phyloP scores from a whole-genome alignment of 129 eudicot genomes.

The Chrysanthemum seticuspe region DNA sequence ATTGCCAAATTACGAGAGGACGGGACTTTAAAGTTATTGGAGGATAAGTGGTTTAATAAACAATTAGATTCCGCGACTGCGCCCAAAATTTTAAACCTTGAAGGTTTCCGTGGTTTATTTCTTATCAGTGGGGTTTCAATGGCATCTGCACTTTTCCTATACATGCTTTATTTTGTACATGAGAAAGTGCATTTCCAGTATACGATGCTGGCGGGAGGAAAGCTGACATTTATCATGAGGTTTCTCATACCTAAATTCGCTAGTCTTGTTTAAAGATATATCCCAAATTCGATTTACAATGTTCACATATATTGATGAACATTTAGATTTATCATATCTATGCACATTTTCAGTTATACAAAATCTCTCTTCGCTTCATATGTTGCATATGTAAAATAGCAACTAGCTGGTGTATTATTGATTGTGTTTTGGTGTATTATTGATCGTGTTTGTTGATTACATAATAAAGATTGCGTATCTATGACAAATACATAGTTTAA shows the following conservation, averaged over 20 bases:
- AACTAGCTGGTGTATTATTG: too few relatives aligned
- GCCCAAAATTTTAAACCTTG: neutral
- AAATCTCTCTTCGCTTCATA: too few relatives aligned
- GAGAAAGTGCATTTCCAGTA: slow-evolving; percentile 14
- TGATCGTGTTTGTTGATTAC: too few relatives aligned
- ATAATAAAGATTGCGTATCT: too few relatives aligned
- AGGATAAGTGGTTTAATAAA: slow-evolving; percentile 33
- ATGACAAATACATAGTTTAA: too few relatives aligned
- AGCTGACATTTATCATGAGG: slow-evolving; percentile 11
- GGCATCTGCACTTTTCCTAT: slow-evolving; percentile 9
- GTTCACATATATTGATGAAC: neutral
- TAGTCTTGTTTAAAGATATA: neutral
- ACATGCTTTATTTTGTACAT: neutral
- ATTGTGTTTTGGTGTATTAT: too few relatives aligned
- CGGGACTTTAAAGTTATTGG: slow-evolving; percentile 32
- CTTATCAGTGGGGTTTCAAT: slow-evolving; percentile 17
- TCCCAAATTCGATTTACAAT: neutral
- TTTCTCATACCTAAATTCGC: neutral
- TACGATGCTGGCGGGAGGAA: slow-evolving; percentile 4
- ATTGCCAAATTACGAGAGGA: slow-evolving; percentile 42
- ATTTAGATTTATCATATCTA: too few relatives aligned
- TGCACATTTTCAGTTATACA: too few relatives aligned
- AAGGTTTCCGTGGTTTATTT: slow-evolving; percentile 12
- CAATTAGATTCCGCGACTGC: neutral
- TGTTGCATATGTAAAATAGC: too few relatives aligned